Evolutionary conservation across 805 yeast genomes (phyloP).

Genomic region (Barnettozyma pratensis): DNA sequence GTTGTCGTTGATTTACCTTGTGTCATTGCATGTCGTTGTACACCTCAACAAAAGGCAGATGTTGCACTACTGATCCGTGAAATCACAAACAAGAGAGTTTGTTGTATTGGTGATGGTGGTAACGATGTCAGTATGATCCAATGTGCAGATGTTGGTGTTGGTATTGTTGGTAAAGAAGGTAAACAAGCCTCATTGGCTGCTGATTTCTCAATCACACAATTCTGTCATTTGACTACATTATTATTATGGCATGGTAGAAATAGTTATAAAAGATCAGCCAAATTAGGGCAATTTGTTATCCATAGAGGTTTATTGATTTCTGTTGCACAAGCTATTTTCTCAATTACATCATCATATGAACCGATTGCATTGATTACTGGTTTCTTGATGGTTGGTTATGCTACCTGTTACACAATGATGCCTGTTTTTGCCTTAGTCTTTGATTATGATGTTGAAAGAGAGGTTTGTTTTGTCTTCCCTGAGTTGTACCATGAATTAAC

Average conservation of each 20-base stretch:
- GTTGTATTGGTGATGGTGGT: constrained; percentile 99
- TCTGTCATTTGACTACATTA: constrained; percentile 80
- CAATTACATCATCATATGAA: constrained; percentile 80
- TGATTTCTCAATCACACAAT: constrained; percentile 90
- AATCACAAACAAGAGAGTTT: constrained; percentile 81
- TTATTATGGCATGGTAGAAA: constrained; percentile 98
- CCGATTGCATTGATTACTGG: constrained; percentile 95
- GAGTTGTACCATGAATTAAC: constrained; percentile 92
- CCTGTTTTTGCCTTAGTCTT: constrained; percentile 93
- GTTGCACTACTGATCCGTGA: constrained; percentile 77
- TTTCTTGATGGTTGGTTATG: constrained; percentile 97
- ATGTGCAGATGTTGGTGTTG: constrained; percentile 98
- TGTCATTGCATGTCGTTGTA: constrained; percentile 97
- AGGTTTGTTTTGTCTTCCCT: constrained; percentile 84
- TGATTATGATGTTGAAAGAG: constrained; percentile 88
- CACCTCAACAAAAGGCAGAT: constrained; percentile 98
- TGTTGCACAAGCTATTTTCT: constrained; percentile 91
- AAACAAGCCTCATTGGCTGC: constrained; percentile 96
- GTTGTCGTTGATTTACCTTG: constrained; percentile 79
- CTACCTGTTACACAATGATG: constrained; percentile 95
- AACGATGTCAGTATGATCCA: constrained; percentile 99
- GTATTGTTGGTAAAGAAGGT: constrained; percentile 98
- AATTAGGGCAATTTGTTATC: constrained; percentile 90
- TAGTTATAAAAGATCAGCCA: constrained; percentile 92
- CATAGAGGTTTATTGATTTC: constrained; percentile 94